These are phyloP conservation scores for Sporothrix luriei DNA, from an alignment of 2,329 filamentous ascomycete genomes.

Conservation along the genomic window DNA sequence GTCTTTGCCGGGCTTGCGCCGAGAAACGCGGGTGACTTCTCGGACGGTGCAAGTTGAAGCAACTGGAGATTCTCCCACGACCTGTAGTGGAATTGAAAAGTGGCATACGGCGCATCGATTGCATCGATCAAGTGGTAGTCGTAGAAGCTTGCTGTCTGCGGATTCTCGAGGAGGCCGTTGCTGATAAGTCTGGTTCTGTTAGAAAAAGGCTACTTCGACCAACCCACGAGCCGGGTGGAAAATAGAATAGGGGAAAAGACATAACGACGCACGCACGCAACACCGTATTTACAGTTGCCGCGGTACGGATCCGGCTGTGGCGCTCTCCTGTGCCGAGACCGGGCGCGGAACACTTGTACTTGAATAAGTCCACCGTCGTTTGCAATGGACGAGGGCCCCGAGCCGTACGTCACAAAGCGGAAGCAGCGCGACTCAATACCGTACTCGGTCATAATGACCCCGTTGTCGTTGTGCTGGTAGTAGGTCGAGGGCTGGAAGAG, in stretches of 20 bases:
- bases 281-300: conserved; percentile 54
- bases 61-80: conserved; percentile 53
- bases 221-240: too few relatives aligned
- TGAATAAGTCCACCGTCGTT: conserved; percentile 61
- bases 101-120: conserved; percentile 54
- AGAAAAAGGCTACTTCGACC: neutral
- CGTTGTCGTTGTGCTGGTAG: conserved; percentile 47
- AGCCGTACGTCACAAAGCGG: conserved; percentile 49
- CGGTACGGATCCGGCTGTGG: conserved; percentile 50
- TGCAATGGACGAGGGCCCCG: conserved; percentile 48
- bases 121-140: conserved; percentile 57
- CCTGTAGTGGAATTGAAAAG: conserved; percentile 61
- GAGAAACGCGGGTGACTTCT: conserved; percentile 29
- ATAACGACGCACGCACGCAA: conserved; percentile 49
- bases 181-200: conserved; percentile 50
- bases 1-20: neutral
- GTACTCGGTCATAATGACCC: conserved; percentile 42
- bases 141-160: conserved; percentile 55
- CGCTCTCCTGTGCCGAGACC: conserved; percentile 49
- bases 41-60: conserved; percentile 51
- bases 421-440: conserved; percentile 57
- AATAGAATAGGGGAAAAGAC: too few relatives aligned
- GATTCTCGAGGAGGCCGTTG: conserved; percentile 56
- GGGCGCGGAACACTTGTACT: conserved; percentile 57
- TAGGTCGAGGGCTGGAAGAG: conserved; percentile 53